Evolutionary conservation across 2,329 filamentous ascomycete genomes (phyloP).

Genomic region (Talaromyces sp.): DNA sequence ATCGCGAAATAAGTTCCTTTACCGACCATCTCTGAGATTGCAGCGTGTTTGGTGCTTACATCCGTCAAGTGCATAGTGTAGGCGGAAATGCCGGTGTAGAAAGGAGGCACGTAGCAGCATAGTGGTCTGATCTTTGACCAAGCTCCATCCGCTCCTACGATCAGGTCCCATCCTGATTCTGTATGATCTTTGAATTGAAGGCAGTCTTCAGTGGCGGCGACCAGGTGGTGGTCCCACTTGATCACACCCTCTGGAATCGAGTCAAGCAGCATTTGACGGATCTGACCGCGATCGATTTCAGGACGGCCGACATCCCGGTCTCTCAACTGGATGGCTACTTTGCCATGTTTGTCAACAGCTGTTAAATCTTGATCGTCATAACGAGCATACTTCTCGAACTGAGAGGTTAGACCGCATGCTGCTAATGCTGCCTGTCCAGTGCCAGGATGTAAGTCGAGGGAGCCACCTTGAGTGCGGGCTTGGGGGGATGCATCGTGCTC

Average conservation of each 20-base stretch:
- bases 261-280: conserved; percentile 26
- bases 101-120: conserved; percentile 24
- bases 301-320: conserved; percentile 20
- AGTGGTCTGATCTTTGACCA: conserved; percentile 29
- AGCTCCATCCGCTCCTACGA: conserved; percentile 30
- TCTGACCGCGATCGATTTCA: conserved; percentile 27
- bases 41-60: conserved; percentile 21
- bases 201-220: conserved; percentile 19
- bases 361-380: conserved; percentile 21
- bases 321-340: conserved; percentile 18
- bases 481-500: conserved; percentile 31
- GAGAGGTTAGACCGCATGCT: conserved; percentile 25
- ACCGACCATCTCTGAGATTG: conserved; percentile 22
- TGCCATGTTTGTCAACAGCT: conserved; percentile 22
- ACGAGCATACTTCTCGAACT: conserved; percentile 26
- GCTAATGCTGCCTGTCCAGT: conserved; percentile 26
- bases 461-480: conserved; percentile 26
- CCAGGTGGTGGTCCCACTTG: conserved; percentile 26
- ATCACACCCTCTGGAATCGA: conserved; percentile 25
- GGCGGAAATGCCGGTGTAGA: conserved; percentile 24
- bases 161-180: conserved; percentile 24
- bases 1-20: conserved; percentile 23
- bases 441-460: conserved; percentile 28
- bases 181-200: conserved; percentile 13
- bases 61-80: conserved; percentile 23